Evolutionary conservation across 129 eudicot species (phyloP).

Genomic region (Daucus carota): DNA sequence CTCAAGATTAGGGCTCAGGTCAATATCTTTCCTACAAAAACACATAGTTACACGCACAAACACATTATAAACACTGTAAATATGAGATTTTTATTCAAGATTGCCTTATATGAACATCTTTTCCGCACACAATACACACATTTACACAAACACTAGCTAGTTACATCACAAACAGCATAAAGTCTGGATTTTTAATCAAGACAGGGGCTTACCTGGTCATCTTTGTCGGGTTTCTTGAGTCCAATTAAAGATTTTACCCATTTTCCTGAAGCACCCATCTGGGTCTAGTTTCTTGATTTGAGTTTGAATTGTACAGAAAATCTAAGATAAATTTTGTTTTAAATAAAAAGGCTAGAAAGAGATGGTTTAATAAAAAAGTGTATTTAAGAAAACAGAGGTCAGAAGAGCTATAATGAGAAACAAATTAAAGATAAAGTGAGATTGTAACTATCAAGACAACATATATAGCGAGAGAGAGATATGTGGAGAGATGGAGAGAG

Average conservation of each 20-base stretch:
- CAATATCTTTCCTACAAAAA: not conserved
- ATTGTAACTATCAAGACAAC: constrained; percentile 1
- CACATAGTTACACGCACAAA: not conserved
- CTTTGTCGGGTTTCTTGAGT: constrained; percentile 61
- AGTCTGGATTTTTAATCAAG: constrained; percentile 10
- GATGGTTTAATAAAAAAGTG: not conserved
- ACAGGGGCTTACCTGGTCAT: constrained; percentile 45
- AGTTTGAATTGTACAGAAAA: constrained; percentile 3
- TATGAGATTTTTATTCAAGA: constrained; percentile 5
- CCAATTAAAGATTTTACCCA: constrained; percentile 84
- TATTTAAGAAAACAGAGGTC: not conserved
- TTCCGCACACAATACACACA: not conserved
- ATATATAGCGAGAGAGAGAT: not conserved
- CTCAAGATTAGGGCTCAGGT: not conserved
- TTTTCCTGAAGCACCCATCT: constrained; percentile 94
- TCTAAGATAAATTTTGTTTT: not conserved
- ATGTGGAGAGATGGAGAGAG: not conserved
- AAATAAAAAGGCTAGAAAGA: not conserved
- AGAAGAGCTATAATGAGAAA: not conserved
- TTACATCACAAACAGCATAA: not conserved
- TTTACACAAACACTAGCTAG: not conserved
- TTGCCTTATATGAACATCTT: constrained; percentile 45
- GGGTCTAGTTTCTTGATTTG: constrained; percentile 13
- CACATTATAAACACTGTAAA: not conserved
- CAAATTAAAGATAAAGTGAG: constrained; percentile 1